Conservation (phyloP, 1,139 yeast genomes). For the Blastobotrys petasosporus region DNA sequence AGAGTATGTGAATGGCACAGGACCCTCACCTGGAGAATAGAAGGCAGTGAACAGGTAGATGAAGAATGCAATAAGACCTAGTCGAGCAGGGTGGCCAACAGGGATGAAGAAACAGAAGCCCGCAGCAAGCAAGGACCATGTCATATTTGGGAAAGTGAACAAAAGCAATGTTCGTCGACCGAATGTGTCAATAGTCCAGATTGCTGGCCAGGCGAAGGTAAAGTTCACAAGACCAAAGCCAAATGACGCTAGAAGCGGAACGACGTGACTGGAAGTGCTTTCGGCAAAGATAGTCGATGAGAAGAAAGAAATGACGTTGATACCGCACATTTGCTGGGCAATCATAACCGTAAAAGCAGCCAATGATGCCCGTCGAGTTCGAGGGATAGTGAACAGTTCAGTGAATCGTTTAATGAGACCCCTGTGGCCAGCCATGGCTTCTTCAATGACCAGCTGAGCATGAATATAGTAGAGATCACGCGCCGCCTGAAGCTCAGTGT, state of each 20-base stretch:
- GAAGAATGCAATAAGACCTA: slow-evolving; percentile 51
- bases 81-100: slow-evolving; percentile 39
- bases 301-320: slow-evolving; percentile 71
- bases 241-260: slow-evolving; percentile 69
- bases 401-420: slow-evolving; percentile 27
- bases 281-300: slow-evolving; percentile 19
- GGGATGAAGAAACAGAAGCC: slow-evolving; percentile 72
- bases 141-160: slow-evolving; percentile 73
- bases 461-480: slow-evolving; percentile 70
- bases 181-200: slow-evolving; percentile 69
- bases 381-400: slow-evolving; percentile 56
- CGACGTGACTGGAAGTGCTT: slow-evolving; percentile 11
- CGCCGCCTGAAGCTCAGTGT: slow-evolving; percentile 55
- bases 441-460: slow-evolving; percentile 59
- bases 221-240: slow-evolving; percentile 82
- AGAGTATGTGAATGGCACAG: slow-evolving; percentile 70
- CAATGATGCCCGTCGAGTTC: slow-evolving; percentile 73
- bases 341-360: slow-evolving; percentile 78
- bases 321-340: slow-evolving; percentile 86
- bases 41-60: slow-evolving; percentile 57
- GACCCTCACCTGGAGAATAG: slow-evolving; percentile 71
- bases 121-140: slow-evolving; percentile 58
- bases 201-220: slow-evolving; percentile 75
- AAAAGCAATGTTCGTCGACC: slow-evolving; percentile 71
- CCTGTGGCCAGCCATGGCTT: slow-evolving; percentile 35